phyloP scores from a whole-genome alignment of 768 basidiomycete species.

The Pleurotus platypus region DNA sequence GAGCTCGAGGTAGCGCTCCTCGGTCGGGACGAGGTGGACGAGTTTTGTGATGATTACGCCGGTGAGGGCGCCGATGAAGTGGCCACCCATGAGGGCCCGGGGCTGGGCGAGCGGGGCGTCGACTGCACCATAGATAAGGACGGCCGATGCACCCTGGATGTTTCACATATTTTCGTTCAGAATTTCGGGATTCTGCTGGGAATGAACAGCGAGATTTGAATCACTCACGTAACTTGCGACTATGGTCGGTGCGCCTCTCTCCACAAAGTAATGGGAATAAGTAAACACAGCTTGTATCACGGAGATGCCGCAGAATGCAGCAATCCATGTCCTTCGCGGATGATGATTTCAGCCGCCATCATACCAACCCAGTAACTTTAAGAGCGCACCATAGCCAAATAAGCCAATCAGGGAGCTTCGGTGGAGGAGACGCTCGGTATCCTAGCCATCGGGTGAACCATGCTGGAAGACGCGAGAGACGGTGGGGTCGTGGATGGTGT shows the following conservation, averaged over 20 bases:
- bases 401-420: conserved; percentile 27
- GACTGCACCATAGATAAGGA: conserved; percentile 50
- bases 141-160: conserved; percentile 49
- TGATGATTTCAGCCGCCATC: too few species aligned
- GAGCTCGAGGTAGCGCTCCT: conserved; percentile 37
- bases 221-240: conserved; percentile 43
- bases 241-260: conserved; percentile 41
- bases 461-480: conserved; percentile 30
- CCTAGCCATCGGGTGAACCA: conserved; percentile 42
- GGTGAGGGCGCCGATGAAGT: conserved; percentile 44
- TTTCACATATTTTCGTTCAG: not conserved
- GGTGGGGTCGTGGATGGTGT: conserved; percentile 3
- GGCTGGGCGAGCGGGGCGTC: conserved; percentile 54
- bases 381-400: conserved; percentile 37
- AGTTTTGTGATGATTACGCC: conserved; percentile 51
- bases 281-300: conserved; percentile 48
- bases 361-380: not conserved
- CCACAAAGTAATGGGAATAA: conserved; percentile 43
- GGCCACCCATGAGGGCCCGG: conserved; percentile 45
- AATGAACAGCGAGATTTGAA: not conserved
- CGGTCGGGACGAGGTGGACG: conserved; percentile 40
- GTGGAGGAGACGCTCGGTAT: conserved; percentile 31
- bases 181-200: not conserved
- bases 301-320: conserved; percentile 46
- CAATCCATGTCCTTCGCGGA: conserved; percentile 29